Base-by-base conservation (phyloP, 257 asterid species). In the Verbena officinalis region DNA sequence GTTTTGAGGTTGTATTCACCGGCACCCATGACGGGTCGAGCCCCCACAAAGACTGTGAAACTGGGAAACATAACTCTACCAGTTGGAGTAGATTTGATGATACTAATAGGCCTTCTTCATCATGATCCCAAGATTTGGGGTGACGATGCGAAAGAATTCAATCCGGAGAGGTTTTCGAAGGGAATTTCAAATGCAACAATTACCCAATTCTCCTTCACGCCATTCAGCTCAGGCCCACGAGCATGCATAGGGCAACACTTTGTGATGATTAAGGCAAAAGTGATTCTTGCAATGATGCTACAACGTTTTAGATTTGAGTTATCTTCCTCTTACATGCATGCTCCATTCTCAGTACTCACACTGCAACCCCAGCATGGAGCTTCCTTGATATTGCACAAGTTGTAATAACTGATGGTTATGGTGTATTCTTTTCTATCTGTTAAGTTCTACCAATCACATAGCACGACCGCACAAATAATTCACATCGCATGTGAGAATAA, bases 331-430 rank as follows among this genome's bases (percentile, higher is more conserved):
- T 82, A 82, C 34, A 22, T 56, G 50, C 88, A 82, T 63, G 81
- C 85, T 57, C 85, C 85, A 1, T 73, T 73, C 51, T 22, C 65
- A 1, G 49, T 77, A 14, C 19, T 79, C 48, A 82, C 85, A 15
- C 81, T 82, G 42, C 83, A 71, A 39, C 88, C 88, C 2, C 83
- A 82, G 55, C 46, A 65, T 38, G 88, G 83, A 4, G 88, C 70
- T 50, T 39, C 71, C 2, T 13, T 82, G 23, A 38, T 76, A 39
- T 24, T 82, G 59, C 76, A 68, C 20, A 76, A 54, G 64, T 45
- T 36, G 1, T 36, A 36, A 9, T 36, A 4, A 36, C 40, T 9
- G 7, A 36, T 36, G 40, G 4, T n/a, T 27, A 27, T 27, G 33
- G 33, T 27, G 5, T 27, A 27, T 27, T 27, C 5, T 27, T 5